Conservation (phyloP, 768 basidiomycete genomes). For the Lentinus brumalis region DNA sequence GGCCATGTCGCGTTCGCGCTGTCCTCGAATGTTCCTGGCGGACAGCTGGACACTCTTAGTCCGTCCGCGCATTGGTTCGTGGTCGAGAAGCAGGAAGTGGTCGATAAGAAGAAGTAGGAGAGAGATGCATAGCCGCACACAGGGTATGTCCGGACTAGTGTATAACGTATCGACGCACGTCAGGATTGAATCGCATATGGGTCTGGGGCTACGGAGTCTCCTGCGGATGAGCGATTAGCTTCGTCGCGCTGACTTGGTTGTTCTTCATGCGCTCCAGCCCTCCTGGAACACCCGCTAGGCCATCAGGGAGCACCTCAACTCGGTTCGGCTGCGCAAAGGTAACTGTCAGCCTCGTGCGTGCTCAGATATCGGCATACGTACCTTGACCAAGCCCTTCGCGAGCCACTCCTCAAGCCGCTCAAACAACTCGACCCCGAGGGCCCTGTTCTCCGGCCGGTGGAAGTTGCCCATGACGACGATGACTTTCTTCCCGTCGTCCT, state of each 20-base stretch:
- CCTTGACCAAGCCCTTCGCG: constrained; percentile 26
- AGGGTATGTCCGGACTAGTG: too few relatives aligned
- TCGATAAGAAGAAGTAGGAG: too few relatives aligned
- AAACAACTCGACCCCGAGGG: constrained; percentile 22
- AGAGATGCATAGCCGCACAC: too few relatives aligned
- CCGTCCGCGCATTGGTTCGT: constrained; percentile 14
- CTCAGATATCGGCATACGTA: background rate
- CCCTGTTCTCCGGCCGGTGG: constrained; percentile 15
- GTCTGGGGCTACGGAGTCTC: constrained; percentile 27
- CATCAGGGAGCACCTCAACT: constrained; percentile 43
- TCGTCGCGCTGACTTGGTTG: constrained; percentile 44
- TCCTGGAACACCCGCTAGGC: constrained; percentile 39
- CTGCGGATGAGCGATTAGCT: constrained; percentile 44
- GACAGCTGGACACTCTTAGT: background rate
- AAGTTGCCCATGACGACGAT: constrained; percentile 18
- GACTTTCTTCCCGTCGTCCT: constrained; percentile 16
- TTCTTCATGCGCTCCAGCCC: constrained; percentile 40
- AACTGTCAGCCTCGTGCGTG: background rate
- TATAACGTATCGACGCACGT: too few relatives aligned
- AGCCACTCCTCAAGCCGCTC: constrained; percentile 23
- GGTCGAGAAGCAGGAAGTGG: background rate
- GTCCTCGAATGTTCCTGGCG: background rate
- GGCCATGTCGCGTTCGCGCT: constrained; percentile 10
- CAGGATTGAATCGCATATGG: too few relatives aligned
- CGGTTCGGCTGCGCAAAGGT: constrained; percentile 40